phyloP scores from a whole-genome alignment of 73 alveolate species.

The Effrenium voratum region DNA sequence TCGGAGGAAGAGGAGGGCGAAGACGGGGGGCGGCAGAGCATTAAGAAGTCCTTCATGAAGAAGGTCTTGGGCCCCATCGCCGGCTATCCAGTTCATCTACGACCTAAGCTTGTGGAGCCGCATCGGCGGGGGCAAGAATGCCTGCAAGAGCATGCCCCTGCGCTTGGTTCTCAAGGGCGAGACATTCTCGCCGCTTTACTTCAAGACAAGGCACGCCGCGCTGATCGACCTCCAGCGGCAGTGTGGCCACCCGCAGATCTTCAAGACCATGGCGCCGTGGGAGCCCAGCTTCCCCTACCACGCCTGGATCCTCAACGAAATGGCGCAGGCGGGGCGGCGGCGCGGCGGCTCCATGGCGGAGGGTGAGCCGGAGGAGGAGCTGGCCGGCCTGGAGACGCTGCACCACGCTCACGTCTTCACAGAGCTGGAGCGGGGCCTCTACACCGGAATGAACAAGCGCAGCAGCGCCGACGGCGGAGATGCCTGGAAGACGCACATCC shows the following conservation, averaged over 20 bases:
- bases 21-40: too few relatives aligned
- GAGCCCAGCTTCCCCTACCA: too few relatives aligned
- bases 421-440: background rate
- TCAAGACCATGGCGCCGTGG: too few relatives aligned
- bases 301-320: too few relatives aligned
- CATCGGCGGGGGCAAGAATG: background rate
- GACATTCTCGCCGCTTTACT: background rate
- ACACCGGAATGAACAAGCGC: background rate
- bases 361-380: too few relatives aligned
- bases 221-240: background rate
- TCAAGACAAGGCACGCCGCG: background rate
- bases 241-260: too few relatives aligned
- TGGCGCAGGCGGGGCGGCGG: too few relatives aligned
- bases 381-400: constrained; percentile 13
- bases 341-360: too few relatives aligned
- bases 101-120: background rate
- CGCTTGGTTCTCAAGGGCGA: background rate
- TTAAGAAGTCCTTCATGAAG: background rate
- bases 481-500: background rate
- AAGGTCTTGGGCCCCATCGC: background rate
- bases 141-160: background rate
- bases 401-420: constrained; percentile 11
- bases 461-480: background rate
- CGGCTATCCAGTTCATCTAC: background rate
- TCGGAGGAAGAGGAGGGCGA: too few relatives aligned